Percentiles rank a stretch among this genome's conserved stretches.
These are phyloP conservation scores for Pythium sp. DNA, from an alignment of 352 stramenopile genomes.

Conservation along the genomic window DNA sequence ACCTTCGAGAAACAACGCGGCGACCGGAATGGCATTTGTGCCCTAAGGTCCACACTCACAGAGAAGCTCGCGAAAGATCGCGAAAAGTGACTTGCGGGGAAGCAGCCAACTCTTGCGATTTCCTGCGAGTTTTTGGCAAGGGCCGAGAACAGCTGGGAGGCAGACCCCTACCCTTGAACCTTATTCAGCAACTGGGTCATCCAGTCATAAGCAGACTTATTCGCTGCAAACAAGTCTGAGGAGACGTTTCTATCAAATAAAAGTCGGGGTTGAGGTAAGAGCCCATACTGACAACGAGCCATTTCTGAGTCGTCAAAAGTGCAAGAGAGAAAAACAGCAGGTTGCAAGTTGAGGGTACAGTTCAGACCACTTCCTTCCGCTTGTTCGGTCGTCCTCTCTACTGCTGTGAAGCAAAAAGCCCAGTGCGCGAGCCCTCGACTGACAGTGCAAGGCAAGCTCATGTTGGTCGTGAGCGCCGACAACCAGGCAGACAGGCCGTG, in stretches of 20 bases:
- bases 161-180: background rate
- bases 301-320: background rate
- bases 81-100: background rate
- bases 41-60: background rate
- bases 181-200: background rate
- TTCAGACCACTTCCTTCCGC: background rate
- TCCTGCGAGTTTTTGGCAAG: background rate
- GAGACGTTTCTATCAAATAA: background rate
- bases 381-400: background rate
- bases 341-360: background rate
- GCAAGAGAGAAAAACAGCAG: background rate
- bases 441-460: background rate
- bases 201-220: too few relatives aligned
- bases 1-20: background rate
- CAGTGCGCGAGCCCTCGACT: constrained; percentile 2
- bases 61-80: background rate
- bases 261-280: background rate
- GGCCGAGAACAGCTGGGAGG: background rate
- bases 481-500: background rate
- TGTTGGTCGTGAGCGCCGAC: background rate
- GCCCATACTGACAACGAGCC: background rate
- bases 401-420: background rate
- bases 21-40: background rate
- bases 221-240: background rate
- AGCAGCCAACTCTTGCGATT: background rate